These are phyloP conservation scores for Lagenidium giganteum DNA, from an alignment of 352 stramenopile genomes.

Conservation along the genomic window DNA sequence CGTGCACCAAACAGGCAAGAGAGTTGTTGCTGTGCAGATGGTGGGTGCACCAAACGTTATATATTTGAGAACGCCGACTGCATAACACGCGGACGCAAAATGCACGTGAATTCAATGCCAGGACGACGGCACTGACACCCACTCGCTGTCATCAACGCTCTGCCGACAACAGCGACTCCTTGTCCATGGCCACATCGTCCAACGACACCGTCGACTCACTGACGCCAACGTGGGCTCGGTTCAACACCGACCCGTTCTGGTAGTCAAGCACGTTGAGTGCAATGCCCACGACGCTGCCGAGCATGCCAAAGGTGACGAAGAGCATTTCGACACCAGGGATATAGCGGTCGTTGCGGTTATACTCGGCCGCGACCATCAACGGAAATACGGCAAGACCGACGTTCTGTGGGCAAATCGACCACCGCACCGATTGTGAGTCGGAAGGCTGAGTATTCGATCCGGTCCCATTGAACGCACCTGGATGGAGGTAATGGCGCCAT, in stretches of 20 bases:
- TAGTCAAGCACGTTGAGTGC: constrained; percentile 74
- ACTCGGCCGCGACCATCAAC: constrained; percentile 66
- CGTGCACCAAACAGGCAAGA: no score
- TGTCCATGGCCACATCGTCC: constrained; percentile 54
- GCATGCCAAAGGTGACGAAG: constrained; percentile 71
- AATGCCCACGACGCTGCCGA: constrained; percentile 67
- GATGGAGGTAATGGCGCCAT: constrained; percentile 92
- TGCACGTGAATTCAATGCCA: no score
- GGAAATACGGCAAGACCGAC: constrained; percentile 78
- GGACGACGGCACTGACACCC: no score
- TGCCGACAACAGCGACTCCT: constrained; percentile 43
- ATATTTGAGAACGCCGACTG: background rate
- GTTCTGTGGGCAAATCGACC: constrained; percentile 42
- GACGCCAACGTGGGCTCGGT: constrained; percentile 33
- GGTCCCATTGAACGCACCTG: no score
- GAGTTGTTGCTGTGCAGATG: no score
- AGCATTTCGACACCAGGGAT: constrained; percentile 79
- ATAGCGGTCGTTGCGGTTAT: constrained; percentile 65
- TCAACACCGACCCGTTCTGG: constrained; percentile 74
- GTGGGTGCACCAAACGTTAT: background rate
- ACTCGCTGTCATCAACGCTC: no score
- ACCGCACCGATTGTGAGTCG: constrained; percentile 1
- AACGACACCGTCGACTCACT: constrained; percentile 30
- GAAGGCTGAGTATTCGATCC: no score
- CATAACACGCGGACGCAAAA: no score